Conservation (phyloP, 192 early-diverging fungal genomes). For the Backusella liffmaniae region DNA sequence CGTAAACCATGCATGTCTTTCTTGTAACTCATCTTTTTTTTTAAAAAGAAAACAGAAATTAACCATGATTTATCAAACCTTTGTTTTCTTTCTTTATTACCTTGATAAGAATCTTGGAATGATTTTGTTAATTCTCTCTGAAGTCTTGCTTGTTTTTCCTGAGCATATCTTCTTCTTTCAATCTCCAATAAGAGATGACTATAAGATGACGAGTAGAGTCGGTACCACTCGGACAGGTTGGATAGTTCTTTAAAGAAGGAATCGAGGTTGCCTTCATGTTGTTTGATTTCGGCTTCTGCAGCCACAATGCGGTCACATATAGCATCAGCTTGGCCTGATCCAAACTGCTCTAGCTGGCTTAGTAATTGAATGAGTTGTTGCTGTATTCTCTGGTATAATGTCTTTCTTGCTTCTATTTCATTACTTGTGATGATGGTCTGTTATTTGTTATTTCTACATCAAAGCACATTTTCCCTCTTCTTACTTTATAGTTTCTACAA, state of each 20-base stretch:
- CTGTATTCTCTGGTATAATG: slow-evolving; percentile 6
- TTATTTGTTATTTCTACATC: neutral
- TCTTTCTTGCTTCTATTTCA: slow-evolving; percentile 4
- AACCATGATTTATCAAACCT: neutral
- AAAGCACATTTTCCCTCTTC: neutral
- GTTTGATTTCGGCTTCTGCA: slow-evolving; percentile 21
- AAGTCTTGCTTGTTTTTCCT: slow-evolving; percentile 16
- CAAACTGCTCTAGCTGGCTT: slow-evolving; percentile 20
- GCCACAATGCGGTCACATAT: slow-evolving; percentile 20
- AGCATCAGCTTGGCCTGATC: slow-evolving; percentile 11
- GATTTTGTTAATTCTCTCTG: slow-evolving; percentile 10
- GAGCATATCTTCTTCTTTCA: slow-evolving; percentile 20
- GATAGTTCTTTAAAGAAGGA: slow-evolving; percentile 25
- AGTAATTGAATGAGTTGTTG: slow-evolving; percentile 15
- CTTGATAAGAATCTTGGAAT: slow-evolving; percentile 23
- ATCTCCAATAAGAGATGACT: slow-evolving; percentile 27
- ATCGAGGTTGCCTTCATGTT: slow-evolving; percentile 21
- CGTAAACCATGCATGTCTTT: slow-evolving; percentile 19
- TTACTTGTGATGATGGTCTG: slow-evolving; percentile 1
- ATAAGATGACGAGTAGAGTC: slow-evolving; percentile 23
- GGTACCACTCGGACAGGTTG: slow-evolving; percentile 28
- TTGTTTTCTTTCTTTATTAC: neutral
- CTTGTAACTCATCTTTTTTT: slow-evolving; percentile 26
- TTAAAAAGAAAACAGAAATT: too few relatives aligned
- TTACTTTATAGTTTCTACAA: slow-evolving; percentile 18